These are phyloP conservation scores for Viola pubescens DNA, from an alignment of 441 rosid species.

Conservation along the genomic window DNA sequence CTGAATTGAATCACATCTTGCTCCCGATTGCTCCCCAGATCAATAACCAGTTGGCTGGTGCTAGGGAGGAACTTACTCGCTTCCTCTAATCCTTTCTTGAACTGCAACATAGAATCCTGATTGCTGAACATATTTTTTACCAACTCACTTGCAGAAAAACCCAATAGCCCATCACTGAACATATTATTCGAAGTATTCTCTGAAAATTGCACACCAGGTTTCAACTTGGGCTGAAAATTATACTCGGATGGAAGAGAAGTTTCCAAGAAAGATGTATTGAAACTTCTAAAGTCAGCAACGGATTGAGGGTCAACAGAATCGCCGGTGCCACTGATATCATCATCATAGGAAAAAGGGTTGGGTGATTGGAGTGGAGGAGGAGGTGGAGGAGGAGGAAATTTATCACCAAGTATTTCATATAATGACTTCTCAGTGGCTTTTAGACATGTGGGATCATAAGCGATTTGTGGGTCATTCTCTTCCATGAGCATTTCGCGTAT, in stretches of 20 bases:
- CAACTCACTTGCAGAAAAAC: slow-evolving; percentile 23
- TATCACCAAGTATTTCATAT: slow-evolving; percentile 43
- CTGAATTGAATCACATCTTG: slow-evolving; percentile 3
- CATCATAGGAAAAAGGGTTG: neutral
- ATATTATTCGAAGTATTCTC: slow-evolving; percentile 6
- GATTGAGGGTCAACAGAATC: too few relatives aligned
- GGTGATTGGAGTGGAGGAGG: slow-evolving; percentile 9
- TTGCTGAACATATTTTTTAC: slow-evolving; percentile 32
- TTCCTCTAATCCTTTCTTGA: slow-evolving; percentile 48
- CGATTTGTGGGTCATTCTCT: slow-evolving; percentile 45
- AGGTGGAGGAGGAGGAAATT: slow-evolving; percentile 20
- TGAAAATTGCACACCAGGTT: slow-evolving; percentile 9
- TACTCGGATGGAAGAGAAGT: slow-evolving; percentile 16
- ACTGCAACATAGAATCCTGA: slow-evolving; percentile 39
- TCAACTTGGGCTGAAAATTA: slow-evolving; percentile 18
- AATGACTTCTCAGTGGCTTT: slow-evolving; percentile 54
- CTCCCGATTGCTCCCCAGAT: slow-evolving; percentile 18
- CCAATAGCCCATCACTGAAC: slow-evolving; percentile 13
- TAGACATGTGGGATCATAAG: slow-evolving; percentile 56
- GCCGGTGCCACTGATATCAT: too few relatives aligned
- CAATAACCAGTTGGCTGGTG: slow-evolving; percentile 17
- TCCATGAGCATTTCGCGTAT: slow-evolving; percentile 65
- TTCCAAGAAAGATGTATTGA: slow-evolving; percentile 17
- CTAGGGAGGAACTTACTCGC: slow-evolving; percentile 45
- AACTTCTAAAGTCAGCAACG: too few relatives aligned